These are phyloP conservation scores for Larix kaempferi DNA, from an alignment of 75 land plant species.

Conservation along the genomic window DNA sequence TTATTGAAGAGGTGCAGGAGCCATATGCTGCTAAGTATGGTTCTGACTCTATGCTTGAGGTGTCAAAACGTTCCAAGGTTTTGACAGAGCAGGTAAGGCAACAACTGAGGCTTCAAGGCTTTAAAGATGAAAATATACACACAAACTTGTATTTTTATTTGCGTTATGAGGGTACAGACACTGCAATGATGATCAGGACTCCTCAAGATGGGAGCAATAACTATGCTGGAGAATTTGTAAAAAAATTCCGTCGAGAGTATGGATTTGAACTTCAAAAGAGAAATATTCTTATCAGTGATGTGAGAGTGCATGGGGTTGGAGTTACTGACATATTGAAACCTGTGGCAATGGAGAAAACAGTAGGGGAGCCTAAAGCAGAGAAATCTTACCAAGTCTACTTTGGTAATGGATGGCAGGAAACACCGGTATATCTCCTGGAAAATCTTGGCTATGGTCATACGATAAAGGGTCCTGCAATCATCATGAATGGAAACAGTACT, in stretches of 20 bases:
- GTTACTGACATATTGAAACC: constrained; percentile 84
- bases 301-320: constrained; percentile 87
- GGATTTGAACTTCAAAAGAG: constrained; percentile 87
- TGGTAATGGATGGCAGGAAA: constrained; percentile 84
- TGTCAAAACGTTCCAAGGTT: constrained; percentile 41
- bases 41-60: constrained; percentile 61
- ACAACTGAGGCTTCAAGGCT: constrained; percentile 70
- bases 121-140: constrained; percentile 50
- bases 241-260: constrained; percentile 82
- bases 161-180: constrained; percentile 96
- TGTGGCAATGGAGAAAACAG: constrained; percentile 25
- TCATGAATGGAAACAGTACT: constrained; percentile 99
- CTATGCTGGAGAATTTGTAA: constrained; percentile 71
- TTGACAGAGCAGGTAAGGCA: constrained; percentile 55
- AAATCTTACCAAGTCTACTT: constrained; percentile 68
- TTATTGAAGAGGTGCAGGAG: constrained; percentile 96
- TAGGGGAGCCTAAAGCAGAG: constrained; percentile 51
- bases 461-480: constrained; percentile 76
- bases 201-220: constrained; percentile 41
- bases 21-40: constrained; percentile 86
- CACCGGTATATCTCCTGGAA: constrained; percentile 76
- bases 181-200: constrained; percentile 81
- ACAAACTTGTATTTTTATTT: constrained; percentile 80
- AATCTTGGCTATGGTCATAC: constrained; percentile 74
- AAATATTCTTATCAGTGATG: constrained; percentile 84